Evolutionary conservation across 257 asterid species (phyloP).

Genomic region (Solanum medicagineum): DNA sequence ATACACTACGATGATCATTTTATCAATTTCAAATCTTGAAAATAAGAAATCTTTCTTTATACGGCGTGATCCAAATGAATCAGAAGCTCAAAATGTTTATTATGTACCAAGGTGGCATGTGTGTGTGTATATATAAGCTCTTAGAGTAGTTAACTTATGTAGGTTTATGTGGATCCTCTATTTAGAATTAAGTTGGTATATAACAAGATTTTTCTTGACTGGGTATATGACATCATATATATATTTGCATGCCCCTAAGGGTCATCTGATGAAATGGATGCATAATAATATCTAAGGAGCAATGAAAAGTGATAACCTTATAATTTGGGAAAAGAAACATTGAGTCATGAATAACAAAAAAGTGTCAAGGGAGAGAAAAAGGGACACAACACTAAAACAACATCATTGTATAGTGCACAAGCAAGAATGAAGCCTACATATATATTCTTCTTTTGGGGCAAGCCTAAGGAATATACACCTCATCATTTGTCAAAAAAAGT

Average conservation of each 20-base stretch:
- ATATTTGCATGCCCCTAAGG: not conserved
- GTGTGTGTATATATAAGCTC: not conserved
- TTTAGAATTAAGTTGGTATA: not conserved
- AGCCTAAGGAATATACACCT: not conserved
- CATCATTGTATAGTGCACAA: not conserved
- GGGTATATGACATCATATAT: not conserved
- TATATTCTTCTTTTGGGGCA: not conserved
- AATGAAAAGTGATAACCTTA: not conserved
- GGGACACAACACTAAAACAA: not conserved
- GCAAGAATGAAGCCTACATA: not conserved
- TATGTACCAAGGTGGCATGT: too few species aligned
- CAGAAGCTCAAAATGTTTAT: not conserved
- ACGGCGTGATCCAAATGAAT: too few species aligned
- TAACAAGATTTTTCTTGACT: not conserved
- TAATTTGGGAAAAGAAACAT: not conserved
- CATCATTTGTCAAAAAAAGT: not conserved
- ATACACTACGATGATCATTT: rapidly evolving
- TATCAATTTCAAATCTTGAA: not conserved
- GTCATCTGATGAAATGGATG: not conserved
- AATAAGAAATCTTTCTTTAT: not conserved
- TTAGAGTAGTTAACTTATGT: too few species aligned
- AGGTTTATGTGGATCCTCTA: not conserved
- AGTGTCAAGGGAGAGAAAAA: not conserved
- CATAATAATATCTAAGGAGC: not conserved
- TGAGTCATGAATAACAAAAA: not conserved